These are phyloP conservation scores for Xylariales sp. DNA, from an alignment of 2,329 filamentous ascomycete genomes.

Conservation along the genomic window DNA sequence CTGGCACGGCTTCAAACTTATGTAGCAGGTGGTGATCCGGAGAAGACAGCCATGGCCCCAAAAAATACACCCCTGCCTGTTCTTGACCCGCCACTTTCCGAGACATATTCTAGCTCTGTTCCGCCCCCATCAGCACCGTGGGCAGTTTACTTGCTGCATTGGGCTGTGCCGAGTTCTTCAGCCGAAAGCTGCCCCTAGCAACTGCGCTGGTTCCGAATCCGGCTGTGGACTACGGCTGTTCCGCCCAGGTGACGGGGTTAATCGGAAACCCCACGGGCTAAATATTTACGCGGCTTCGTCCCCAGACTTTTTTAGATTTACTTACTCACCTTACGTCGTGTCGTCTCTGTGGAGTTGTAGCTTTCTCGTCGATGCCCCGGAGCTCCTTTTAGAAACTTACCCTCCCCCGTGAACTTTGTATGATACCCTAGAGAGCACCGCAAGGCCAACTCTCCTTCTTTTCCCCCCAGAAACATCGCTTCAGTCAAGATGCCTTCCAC, in stretches of 20 bases:
- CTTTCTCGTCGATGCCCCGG: background rate
- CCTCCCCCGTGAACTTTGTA: no score
- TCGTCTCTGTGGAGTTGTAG: background rate
- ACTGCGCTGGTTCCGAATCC: slow-evolving; percentile 3
- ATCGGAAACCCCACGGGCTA: slow-evolving; percentile 4
- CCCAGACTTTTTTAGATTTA: background rate
- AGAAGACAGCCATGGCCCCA: no score
- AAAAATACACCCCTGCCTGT: no score
- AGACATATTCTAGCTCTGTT: no score
- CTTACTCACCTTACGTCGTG: background rate
- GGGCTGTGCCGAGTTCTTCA: slow-evolving; percentile 18
- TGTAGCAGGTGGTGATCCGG: no score
- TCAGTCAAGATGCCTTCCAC: slow-evolving; percentile 43
- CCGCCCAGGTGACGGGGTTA: background rate
- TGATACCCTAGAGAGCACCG: no score
- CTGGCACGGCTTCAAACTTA: no score
- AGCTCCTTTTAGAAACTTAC: no score
- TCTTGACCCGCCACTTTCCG: slow-evolving; percentile 18
- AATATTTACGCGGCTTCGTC: slow-evolving; percentile 7
- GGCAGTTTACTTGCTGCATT: no score
- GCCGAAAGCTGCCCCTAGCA: slow-evolving; percentile 19
- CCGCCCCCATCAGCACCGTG: no score
- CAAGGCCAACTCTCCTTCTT: no score
- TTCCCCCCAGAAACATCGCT: background rate
- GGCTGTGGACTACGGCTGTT: slow-evolving; percentile 15